Percentiles rank a stretch among this genome's conserved stretches.
Conservation (phyloP, 2,329 filamentous ascomycete genomes). For the Fusarium stilboides region DNA sequence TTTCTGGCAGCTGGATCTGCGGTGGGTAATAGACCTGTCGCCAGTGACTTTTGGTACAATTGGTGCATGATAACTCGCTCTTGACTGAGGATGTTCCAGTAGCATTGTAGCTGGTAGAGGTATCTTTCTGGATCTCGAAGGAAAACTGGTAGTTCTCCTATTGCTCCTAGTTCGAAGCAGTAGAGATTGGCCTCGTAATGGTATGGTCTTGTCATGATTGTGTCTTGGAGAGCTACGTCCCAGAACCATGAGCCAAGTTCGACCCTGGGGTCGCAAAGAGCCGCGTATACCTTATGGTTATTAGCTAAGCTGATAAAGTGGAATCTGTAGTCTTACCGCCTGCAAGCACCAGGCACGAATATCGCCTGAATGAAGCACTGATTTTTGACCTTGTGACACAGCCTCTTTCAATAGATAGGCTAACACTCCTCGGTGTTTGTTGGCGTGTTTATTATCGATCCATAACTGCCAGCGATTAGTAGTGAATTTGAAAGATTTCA, state of each 20-base stretch:
- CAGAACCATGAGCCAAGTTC: constrained; percentile 33
- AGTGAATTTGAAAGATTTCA: rapidly evolving
- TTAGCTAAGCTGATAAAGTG: background rate
- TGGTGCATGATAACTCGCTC: constrained; percentile 9
- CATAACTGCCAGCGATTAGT: constrained; percentile 14
- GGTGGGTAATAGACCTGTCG: background rate
- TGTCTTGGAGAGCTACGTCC: constrained; percentile 17
- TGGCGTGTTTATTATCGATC: constrained; percentile 29
- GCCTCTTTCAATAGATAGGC: constrained; percentile 13
- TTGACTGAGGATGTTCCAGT: constrained; percentile 13
- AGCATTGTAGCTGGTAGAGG: constrained; percentile 29
- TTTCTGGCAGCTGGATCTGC: background rate
- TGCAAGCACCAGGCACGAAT: constrained; percentile 25
- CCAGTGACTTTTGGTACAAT: background rate
- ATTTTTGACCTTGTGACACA: constrained; percentile 2
- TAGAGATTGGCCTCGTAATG: constrained; percentile 20
- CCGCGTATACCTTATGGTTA: constrained; percentile 13
- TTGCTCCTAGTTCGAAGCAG: constrained; percentile 18
- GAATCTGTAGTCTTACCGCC: background rate
- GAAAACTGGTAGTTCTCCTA: constrained; percentile 25
- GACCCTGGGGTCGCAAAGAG: constrained; percentile 14
- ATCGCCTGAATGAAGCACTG: constrained; percentile 3
- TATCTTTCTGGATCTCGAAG: constrained; percentile 27
- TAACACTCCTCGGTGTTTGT: constrained; percentile 19
- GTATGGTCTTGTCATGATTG: constrained; percentile 11